Evolutionary conservation across 306 rosid species (phyloP).

Genomic region (Potentilla sterilis): DNA sequence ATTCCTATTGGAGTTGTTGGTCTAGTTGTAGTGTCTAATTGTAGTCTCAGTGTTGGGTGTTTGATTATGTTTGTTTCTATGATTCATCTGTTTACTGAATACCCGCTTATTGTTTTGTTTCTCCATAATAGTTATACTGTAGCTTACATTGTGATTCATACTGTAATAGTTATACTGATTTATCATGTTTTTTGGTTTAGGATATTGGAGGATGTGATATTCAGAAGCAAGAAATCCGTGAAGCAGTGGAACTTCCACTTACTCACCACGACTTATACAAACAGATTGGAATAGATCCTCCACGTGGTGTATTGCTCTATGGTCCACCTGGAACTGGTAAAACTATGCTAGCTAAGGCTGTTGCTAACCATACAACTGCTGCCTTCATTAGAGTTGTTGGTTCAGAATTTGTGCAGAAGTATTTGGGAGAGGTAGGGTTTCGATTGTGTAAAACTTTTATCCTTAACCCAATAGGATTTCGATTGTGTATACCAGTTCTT

Average conservation of each 20-base stretch:
- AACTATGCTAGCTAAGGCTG: slow-evolving; percentile 99
- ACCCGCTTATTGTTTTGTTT: not conserved
- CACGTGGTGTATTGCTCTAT: slow-evolving; percentile 98
- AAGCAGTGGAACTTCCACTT: slow-evolving; percentile 96
- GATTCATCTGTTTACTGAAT: not conserved
- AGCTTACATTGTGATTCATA: no score
- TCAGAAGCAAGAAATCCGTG: slow-evolving; percentile 99
- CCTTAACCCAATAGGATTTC: not conserved
- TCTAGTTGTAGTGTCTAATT: not conserved
- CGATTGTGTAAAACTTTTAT: not conserved
- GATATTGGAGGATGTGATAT: slow-evolving; percentile 99
- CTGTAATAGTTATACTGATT: not conserved
- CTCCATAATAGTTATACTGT: not conserved
- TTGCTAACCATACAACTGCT: slow-evolving; percentile 97
- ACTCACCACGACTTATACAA: slow-evolving; percentile 96
- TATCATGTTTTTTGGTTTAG: slow-evolving; percentile 28
- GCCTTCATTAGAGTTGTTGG: slow-evolving; percentile 99
- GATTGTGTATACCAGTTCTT: not conserved
- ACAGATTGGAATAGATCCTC: slow-evolving; percentile 99
- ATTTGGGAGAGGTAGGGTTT: slow-evolving; percentile 88
- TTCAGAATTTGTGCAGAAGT: slow-evolving; percentile 98
- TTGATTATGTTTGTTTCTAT: not conserved
- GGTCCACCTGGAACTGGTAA: slow-evolving; percentile 99
- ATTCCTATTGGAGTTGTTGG: not conserved
- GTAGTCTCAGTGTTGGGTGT: not conserved